A percentile compares a stretch with the other conserved stretches of the same genome.
Conservation (phyloP, 1,284 basidiomycete genomes). For the Pholiota adiposa region DNA sequence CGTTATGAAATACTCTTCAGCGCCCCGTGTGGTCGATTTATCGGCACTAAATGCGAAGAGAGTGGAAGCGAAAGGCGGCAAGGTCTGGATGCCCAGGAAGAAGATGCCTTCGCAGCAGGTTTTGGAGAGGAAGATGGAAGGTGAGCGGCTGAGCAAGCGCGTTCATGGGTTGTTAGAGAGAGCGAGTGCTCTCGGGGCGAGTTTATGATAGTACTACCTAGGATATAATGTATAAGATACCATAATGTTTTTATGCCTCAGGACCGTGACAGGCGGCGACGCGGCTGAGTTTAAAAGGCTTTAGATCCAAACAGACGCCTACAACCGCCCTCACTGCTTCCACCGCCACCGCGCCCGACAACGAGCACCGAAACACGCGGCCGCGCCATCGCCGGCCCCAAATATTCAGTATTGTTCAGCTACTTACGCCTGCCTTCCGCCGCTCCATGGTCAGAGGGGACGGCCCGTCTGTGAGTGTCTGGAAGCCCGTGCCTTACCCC, state of each 20-base stretch:
- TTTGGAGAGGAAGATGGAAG: slow-evolving; percentile 74
- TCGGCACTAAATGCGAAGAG: slow-evolving; percentile 60
- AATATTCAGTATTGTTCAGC: slow-evolving; percentile 12
- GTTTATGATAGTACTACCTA: slow-evolving; percentile 18
- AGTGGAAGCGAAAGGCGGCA: slow-evolving; percentile 46
- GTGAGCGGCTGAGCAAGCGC: slow-evolving; percentile 67
- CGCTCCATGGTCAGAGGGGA: slow-evolving; percentile 20
- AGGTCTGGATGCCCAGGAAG: slow-evolving; percentile 76
- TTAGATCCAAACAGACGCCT: slow-evolving; percentile 13
- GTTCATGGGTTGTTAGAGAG: slow-evolving; percentile 73
- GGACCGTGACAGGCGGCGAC: not conserved
- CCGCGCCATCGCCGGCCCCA: slow-evolving; percentile 9
- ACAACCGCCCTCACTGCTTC: slow-evolving; percentile 9
- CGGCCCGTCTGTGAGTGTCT: slow-evolving; percentile 19
- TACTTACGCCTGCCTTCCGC: slow-evolving; percentile 1
- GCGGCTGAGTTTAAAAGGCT: not conserved
- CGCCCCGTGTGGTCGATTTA: slow-evolving; percentile 83
- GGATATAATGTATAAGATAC: slow-evolving; percentile 4
- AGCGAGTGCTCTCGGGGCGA: slow-evolving; percentile 43
- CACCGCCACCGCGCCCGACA: slow-evolving; percentile 10
- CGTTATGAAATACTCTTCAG: slow-evolving; percentile 80
- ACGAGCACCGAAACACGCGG: slow-evolving; percentile 6
- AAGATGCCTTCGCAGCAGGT: slow-evolving; percentile 82
- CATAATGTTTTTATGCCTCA: slow-evolving; percentile 2
- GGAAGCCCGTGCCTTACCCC: slow-evolving; percentile 13